Evolutionary conservation across 306 rosid genomes (phyloP), one percentile per base, ranked within the genome.

Genomic region (Chamaecrista fasciculata): DNA sequence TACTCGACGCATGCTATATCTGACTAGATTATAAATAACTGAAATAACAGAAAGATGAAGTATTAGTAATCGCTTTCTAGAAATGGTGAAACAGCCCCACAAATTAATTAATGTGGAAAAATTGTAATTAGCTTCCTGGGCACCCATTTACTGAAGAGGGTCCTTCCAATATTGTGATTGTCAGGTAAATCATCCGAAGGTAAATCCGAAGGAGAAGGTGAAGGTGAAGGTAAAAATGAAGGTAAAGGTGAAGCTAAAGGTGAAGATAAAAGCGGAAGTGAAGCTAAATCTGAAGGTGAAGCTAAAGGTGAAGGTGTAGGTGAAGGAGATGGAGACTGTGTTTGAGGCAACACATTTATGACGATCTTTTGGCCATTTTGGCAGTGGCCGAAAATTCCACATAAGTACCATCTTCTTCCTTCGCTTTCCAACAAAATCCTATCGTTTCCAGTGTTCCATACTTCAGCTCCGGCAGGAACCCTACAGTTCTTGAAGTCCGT

Each of bases 351-450:
- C 50, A 78, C 75, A 16, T 20, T 66, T 20, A 78, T 16, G 26
- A 61, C 5, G 60, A 78, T 65, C 61, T 66, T 78, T 33, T 72
- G 78, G 23, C 78, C 74, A 11, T 0, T 0, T 31, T 11, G 2
- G 21, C 82, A 78, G 36, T 72, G 74, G 23, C 29, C 0, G 0
- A 9, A 11, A 40, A 66, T 43, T 11, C 78, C 70, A 5, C 70
- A 49, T 40, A 78, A 66, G 53, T 66, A 78, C 74, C 74, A 78
- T 67, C 62, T 72, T 21, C 70, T 60, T 1, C 78, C 78, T 1
- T 39, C 5, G 9, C 11, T 43, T 39, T 28, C 25, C 28, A 78
- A 2, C 14, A 11, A 8, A 39, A 78, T 5, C 1, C 2, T 18
- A 33, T 72, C 74, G 5, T 59, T 2, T 29, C 82, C 82, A 20